phyloP scores from a whole-genome alignment of 2,329 filamentous ascomycete genomes.

The Ceratocystis colombiana region DNA sequence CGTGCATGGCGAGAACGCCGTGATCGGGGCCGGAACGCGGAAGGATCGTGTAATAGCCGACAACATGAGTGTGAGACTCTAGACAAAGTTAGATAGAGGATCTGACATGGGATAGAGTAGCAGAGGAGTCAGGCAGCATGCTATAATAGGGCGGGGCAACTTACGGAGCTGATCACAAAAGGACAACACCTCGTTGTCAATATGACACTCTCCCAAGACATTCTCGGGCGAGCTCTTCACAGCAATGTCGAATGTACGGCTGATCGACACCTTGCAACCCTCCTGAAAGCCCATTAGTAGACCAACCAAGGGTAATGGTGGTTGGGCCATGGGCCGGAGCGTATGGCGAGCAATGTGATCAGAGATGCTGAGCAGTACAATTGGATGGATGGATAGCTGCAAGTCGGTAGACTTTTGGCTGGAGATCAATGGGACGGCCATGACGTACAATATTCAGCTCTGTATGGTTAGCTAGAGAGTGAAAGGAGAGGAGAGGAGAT shows the following conservation, averaged over 20 bases:
- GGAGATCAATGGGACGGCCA: slow-evolving; percentile 41
- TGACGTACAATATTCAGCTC: neutral
- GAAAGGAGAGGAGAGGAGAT: neutral
- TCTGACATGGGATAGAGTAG: neutral
- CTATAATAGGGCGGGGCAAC: neutral
- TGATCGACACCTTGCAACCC: slow-evolving; percentile 80
- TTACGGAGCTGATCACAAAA: slow-evolving; percentile 16
- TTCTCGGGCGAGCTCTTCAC: slow-evolving; percentile 52
- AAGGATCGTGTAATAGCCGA: slow-evolving; percentile 84
- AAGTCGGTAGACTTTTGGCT: slow-evolving; percentile 61
- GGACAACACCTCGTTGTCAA: slow-evolving; percentile 13
- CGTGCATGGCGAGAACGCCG: slow-evolving; percentile 63
- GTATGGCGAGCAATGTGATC: slow-evolving; percentile 92
- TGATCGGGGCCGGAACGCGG: slow-evolving; percentile 59
- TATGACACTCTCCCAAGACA: slow-evolving; percentile 24
- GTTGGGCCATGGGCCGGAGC: slow-evolving; percentile 47
- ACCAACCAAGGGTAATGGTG: slow-evolving; percentile 68
- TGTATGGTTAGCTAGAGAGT: neutral
- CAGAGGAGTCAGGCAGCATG: neutral
- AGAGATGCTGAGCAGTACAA: slow-evolving; percentile 91
- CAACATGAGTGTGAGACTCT: slow-evolving; percentile 67
- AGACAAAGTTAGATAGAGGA: slow-evolving; percentile 46
- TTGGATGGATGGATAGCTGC: slow-evolving; percentile 76
- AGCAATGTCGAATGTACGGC: slow-evolving; percentile 73
- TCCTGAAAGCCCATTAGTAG: slow-evolving; percentile 86